phyloP scores from a whole-genome alignment of 225 moss, liverwort and hornwort genomes.

The Marchantia polymorpha region DNA sequence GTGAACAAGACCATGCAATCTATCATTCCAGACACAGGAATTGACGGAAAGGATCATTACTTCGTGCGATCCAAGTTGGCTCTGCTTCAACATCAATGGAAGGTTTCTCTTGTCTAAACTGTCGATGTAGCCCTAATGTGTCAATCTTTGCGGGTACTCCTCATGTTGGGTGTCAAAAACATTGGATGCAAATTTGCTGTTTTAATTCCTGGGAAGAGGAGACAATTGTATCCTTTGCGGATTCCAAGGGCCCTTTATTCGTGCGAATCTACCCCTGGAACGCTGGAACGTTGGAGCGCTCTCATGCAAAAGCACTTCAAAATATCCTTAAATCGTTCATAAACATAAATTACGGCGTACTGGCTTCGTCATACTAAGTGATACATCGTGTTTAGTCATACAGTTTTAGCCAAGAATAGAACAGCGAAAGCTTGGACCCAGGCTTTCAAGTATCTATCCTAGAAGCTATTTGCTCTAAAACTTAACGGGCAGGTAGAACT shows the following conservation, averaged over 20 bases:
- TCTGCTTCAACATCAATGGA: constrained; percentile 90
- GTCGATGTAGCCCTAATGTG: neutral
- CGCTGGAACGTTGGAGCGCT: too few relatives aligned
- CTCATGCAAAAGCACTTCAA: too few relatives aligned
- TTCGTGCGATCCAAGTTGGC: constrained; percentile 81
- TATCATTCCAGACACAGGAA: constrained; percentile 52
- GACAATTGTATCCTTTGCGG: neutral
- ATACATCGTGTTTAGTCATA: too few relatives aligned
- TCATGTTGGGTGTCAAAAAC: too few relatives aligned
- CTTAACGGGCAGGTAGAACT: neutral
- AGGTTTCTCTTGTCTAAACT: constrained; percentile 45
- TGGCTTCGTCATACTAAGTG: too few relatives aligned
- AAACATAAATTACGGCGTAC: too few relatives aligned
- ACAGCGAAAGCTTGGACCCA: neutral
- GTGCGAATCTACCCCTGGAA: neutral
- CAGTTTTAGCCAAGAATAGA: too few relatives aligned
- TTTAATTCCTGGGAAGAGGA: too few relatives aligned
- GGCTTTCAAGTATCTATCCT: neutral
- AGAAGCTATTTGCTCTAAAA: too few relatives aligned
- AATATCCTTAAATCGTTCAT: too few relatives aligned
- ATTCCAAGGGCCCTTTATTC: neutral
- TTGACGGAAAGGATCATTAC: constrained; percentile 67
- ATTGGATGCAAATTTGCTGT: neutral
- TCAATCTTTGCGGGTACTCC: neutral
- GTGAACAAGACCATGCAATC: constrained; percentile 60